These are phyloP conservation scores for Boletus coccyginus DNA, from an alignment of 768 basidiomycete species.

Conservation along the genomic window DNA sequence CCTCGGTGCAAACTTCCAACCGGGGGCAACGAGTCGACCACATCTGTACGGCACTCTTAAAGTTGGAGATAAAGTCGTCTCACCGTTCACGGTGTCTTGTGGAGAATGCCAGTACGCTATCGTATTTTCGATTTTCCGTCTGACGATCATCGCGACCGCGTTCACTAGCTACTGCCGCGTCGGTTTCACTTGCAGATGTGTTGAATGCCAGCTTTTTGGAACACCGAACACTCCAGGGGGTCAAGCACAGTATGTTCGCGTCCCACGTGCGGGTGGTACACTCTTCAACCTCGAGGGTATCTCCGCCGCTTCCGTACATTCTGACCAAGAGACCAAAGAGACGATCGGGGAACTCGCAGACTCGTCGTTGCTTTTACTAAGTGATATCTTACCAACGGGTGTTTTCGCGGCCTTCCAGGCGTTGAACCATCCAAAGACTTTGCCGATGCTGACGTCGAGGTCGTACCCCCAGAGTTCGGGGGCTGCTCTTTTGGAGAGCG, in stretches of 20 bases:
- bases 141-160: not conserved
- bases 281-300: conserved; percentile 60
- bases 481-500: conserved; percentile 1
- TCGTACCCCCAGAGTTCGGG: conserved; percentile 51
- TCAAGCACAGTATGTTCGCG: conserved; percentile 77
- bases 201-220: conserved; percentile 61
- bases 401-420: conserved; percentile 74
- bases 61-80: conserved; percentile 74
- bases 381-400: conserved; percentile 80
- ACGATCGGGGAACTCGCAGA: conserved; percentile 49
- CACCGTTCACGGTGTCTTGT: conserved; percentile 79
- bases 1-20: conserved; percentile 58
- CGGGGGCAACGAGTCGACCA: conserved; percentile 48
- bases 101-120: conserved; percentile 76
- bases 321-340: conserved; percentile 31
- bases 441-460: conserved; percentile 53
- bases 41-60: conserved; percentile 59
- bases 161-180: conserved; percentile 59
- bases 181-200: conserved; percentile 72
- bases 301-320: conserved; percentile 17
- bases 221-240: conserved; percentile 64
- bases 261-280: conserved; percentile 79
- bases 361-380: conserved; percentile 65
- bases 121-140: not conserved
- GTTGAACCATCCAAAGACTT: conserved; percentile 67